Percentiles rank a stretch among this genome's conserved stretches.
These are phyloP conservation scores for Fusarium udum DNA, from an alignment of 2,329 filamentous ascomycete species.

Conservation along the genomic window DNA sequence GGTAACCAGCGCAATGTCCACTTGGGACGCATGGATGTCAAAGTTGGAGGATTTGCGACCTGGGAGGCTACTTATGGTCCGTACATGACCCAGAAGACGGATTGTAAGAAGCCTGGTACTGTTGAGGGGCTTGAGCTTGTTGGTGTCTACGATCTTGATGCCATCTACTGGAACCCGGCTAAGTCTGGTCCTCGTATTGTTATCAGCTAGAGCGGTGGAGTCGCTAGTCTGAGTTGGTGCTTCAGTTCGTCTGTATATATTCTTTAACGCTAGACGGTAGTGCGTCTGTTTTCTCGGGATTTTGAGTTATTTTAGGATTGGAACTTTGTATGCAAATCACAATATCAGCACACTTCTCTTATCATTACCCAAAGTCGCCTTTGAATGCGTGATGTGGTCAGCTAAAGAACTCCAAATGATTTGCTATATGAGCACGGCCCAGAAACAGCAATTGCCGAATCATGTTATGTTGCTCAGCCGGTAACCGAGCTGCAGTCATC, in stretches of 20 bases:
- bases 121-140: conserved; percentile 3
- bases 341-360: background rate
- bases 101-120: conserved; percentile 2
- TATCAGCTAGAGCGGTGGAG: background rate
- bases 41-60: background rate
- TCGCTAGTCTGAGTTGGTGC: background rate
- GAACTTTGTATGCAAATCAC: background rate
- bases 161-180: background rate
- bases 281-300: no score
- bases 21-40: background rate
- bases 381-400: background rate
- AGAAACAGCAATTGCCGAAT: background rate
- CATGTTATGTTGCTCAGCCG: background rate
- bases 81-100: conserved; percentile 1
- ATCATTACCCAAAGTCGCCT: background rate
- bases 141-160: background rate
- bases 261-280: background rate
- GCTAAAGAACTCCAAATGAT: rapidly evolving
- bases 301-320: background rate
- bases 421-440: background rate
- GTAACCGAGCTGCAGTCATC: background rate
- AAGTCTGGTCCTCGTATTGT: background rate
- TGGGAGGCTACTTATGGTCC: background rate
- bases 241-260: background rate
- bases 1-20: background rate